These are phyloP conservation scores for Oxytropis ochrocephala DNA, from an alignment of 306 rosid genomes.

Conservation along the genomic window DNA sequence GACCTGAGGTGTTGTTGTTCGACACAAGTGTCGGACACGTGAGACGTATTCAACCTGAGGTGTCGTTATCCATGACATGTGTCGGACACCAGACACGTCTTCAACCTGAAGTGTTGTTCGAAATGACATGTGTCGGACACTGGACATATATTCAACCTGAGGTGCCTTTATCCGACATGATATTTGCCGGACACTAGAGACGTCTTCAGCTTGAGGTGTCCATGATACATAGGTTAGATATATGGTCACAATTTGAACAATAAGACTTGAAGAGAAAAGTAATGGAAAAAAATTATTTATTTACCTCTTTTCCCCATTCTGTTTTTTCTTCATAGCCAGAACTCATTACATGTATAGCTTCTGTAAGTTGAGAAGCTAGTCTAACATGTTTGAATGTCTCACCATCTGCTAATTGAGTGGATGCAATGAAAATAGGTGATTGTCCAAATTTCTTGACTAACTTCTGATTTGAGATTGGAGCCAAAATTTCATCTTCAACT, in stretches of 20 bases:
- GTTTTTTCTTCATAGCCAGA: conserved; percentile 76
- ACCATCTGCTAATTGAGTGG: conserved; percentile 46
- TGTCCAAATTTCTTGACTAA: conserved; percentile 61
- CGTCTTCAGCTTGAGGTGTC: too few species aligned
- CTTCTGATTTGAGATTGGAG: conserved; percentile 24
- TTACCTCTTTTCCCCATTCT: conserved; percentile 87
- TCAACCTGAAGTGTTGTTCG: too few species aligned
- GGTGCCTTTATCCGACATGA: too few species aligned
- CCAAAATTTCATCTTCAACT: conserved; percentile 21
- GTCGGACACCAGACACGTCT: too few species aligned
- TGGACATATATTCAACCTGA: too few species aligned
- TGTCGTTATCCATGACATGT: too few species aligned
- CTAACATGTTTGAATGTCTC: conserved; percentile 32
- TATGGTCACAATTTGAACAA: not conserved
- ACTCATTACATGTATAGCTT: conserved; percentile 73
- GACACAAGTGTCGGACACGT: too few species aligned
- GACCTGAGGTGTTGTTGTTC: too few species aligned
- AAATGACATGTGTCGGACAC: too few species aligned
- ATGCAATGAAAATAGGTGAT: conserved; percentile 55
- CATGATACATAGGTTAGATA: too few species aligned
- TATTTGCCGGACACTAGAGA: too few species aligned
- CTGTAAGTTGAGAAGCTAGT: conserved; percentile 51
- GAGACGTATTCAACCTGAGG: too few species aligned
- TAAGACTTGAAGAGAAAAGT: not conserved
- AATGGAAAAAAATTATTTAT: not conserved